These are phyloP conservation scores for Penicillium alfredii DNA, from an alignment of 495 filamentous ascomycete genomes.

Conservation along the genomic window DNA sequence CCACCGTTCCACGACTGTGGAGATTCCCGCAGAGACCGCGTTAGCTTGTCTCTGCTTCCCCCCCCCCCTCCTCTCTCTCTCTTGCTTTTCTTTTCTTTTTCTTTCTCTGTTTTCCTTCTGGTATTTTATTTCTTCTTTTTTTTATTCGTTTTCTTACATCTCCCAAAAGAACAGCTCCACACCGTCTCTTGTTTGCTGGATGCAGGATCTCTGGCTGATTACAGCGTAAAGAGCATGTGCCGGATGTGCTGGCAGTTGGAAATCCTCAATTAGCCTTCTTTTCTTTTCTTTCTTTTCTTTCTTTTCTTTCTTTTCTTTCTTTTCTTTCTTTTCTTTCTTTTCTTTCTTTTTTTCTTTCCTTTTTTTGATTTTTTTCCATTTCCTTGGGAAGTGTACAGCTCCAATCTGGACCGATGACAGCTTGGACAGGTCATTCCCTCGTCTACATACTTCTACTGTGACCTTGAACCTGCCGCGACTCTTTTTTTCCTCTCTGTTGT, in stretches of 20 bases:
- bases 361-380: too few species aligned
- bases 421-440: slow-evolving; percentile 9
- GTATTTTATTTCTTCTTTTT: too few species aligned
- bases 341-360: slow-evolving; percentile 1
- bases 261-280: slow-evolving; percentile 2
- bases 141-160: too few species aligned
- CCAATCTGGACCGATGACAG: slow-evolving; percentile 11
- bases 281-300: not conserved
- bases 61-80: too few species aligned
- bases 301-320: not conserved
- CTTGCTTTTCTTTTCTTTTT: too few species aligned
- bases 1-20: too few species aligned
- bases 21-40: too few species aligned
- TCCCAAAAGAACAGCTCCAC: not conserved
- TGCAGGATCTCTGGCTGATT: not conserved
- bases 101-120: too few species aligned
- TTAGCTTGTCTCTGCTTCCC: too few species aligned
- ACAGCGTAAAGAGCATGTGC: too few species aligned
- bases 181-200: slow-evolving; percentile 13
- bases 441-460: slow-evolving; percentile 12
- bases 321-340: not conserved
- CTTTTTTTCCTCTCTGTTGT: not conserved
- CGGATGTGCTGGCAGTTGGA: too few species aligned
- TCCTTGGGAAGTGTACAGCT: slow-evolving; percentile 21
- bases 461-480: not conserved